Conservation (phyloP, 2,329 filamentous ascomycete species). For the Hypoxylon sp. region DNA sequence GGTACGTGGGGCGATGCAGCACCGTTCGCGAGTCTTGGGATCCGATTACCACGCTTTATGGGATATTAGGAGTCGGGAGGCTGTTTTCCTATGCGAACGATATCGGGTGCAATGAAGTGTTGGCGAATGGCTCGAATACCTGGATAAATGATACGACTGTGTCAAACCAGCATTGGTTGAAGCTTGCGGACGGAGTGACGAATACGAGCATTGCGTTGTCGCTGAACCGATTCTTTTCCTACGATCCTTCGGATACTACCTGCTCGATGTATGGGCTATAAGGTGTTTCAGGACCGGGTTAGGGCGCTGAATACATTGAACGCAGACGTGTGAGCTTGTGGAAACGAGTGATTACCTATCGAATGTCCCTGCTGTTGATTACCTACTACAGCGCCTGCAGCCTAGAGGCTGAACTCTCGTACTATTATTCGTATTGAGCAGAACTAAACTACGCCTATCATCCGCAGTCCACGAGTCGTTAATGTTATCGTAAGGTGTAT, state of each 20-base stretch:
- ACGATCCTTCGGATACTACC: conserved; percentile 17
- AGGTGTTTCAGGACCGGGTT: neutral
- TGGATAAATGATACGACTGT: conserved; percentile 51
- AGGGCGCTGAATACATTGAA: too few species aligned
- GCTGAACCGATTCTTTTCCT: conserved; percentile 18
- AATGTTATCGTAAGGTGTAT: too few species aligned
- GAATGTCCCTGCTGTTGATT: too few species aligned
- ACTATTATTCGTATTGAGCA: too few species aligned
- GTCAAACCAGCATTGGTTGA: conserved; percentile 53
- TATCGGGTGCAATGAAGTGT: conserved; percentile 53
- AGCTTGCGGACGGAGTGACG: conserved; percentile 38
- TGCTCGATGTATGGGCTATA: conserved; percentile 2
- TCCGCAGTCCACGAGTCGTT: too few species aligned
- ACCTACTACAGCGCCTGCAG: too few species aligned
- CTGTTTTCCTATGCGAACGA: conserved; percentile 51
- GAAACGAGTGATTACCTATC: too few species aligned
- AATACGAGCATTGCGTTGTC: conserved; percentile 22
- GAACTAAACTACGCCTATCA: too few species aligned
- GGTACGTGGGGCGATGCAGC: conserved; percentile 49
- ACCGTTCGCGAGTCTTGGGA: conserved; percentile 52
- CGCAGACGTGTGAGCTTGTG: too few species aligned
- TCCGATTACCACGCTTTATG: conserved; percentile 53
- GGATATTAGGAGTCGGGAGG: conserved; percentile 47
- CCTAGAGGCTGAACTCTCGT: too few species aligned
- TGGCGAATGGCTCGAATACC: conserved; percentile 52